phyloP scores from a whole-genome alignment of 148 eudicot genomes.

The Persicaria maculosa region DNA sequence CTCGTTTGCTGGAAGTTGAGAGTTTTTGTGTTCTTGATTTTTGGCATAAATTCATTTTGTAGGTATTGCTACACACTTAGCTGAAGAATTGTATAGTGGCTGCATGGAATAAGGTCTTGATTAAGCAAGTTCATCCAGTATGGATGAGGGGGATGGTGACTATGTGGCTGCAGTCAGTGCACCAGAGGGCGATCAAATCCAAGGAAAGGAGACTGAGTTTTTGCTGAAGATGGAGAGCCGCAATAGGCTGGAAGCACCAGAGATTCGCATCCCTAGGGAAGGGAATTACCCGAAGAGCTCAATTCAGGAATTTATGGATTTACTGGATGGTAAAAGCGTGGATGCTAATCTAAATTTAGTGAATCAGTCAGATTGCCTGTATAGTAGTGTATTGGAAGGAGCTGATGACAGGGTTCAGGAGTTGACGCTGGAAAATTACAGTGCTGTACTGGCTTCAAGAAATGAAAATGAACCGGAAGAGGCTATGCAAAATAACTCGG shows the following conservation, averaged over 20 bases:
- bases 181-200: constrained; percentile 25
- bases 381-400: constrained; percentile 31
- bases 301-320: constrained; percentile 35
- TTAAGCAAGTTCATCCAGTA: constrained; percentile 10
- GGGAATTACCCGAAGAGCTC: constrained; percentile 30
- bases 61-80: not conserved
- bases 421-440: constrained; percentile 41
- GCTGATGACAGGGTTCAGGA: constrained; percentile 59
- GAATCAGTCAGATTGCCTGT: constrained; percentile 32
- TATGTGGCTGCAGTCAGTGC: constrained; percentile 32
- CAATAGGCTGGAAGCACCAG: constrained; percentile 29
- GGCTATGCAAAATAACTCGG: constrained; percentile 31
- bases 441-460: constrained; percentile 28
- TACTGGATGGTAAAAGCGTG: constrained; percentile 34
- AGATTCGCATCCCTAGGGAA: constrained; percentile 35
- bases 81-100: not conserved
- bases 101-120: not conserved
- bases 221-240: constrained; percentile 24
- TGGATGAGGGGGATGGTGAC: constrained; percentile 56
- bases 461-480: constrained; percentile 33
- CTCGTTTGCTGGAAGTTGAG: not conserved
- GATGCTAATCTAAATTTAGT: constrained; percentile 23
- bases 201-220: constrained; percentile 35
- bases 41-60: not conserved
- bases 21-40: not conserved